These are phyloP conservation scores for Trametes sp. DNA, from an alignment of 1,284 basidiomycete species.

Conservation along the genomic window DNA sequence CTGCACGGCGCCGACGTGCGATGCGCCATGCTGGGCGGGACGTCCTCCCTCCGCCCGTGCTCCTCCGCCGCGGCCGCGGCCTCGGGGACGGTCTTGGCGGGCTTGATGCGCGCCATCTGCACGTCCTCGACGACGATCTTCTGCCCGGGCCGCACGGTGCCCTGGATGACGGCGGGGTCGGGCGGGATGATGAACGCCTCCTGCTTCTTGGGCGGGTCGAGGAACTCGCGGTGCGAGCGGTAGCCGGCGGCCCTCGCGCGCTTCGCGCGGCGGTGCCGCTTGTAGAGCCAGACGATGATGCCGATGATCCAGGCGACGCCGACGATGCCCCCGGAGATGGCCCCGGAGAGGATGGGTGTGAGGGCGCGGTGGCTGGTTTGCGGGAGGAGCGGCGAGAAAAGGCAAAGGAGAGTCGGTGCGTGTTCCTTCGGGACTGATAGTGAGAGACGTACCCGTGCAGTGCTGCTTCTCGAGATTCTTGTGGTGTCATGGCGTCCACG, in stretches of 20 bases:
- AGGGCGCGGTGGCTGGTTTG: conserved; percentile 56
- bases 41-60: conserved; percentile 35
- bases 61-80: conserved; percentile 22
- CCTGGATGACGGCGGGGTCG: conserved; percentile 68
- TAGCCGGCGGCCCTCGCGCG: conserved; percentile 40
- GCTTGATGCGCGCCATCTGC: conserved; percentile 25
- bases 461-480: conserved; percentile 39
- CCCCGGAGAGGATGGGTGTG: conserved; percentile 71
- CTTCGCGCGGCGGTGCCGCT: conserved; percentile 41
- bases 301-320: conserved; percentile 56
- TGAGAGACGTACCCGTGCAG: conserved; percentile 43
- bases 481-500: conserved; percentile 25
- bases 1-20: conserved; percentile 28
- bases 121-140: conserved; percentile 44
- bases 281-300: conserved; percentile 46
- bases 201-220: conserved; percentile 40
- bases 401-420: not conserved
- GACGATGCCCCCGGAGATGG: conserved; percentile 61
- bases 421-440: not conserved
- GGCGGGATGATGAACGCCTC: conserved; percentile 65
- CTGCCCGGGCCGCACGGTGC: conserved; percentile 55
- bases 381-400: not conserved
- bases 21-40: conserved; percentile 49
- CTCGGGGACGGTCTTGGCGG: conserved; percentile 49
- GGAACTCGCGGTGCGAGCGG: conserved; percentile 42